phyloP scores from a whole-genome alignment of 768 basidiomycete species.

The Naganishia onofrii region DNA sequence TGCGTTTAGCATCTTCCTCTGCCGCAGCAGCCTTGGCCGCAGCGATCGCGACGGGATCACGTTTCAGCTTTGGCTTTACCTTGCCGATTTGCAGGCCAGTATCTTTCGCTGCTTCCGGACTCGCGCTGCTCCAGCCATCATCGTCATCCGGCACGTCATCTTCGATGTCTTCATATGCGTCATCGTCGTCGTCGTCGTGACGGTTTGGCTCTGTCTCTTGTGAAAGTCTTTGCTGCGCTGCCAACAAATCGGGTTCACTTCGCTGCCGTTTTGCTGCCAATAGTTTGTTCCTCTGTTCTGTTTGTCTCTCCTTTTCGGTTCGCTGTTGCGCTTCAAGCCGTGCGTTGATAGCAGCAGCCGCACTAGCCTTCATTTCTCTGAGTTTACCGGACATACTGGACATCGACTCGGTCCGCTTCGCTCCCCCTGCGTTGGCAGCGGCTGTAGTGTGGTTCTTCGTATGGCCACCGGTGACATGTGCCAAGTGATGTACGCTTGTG shows the following conservation, averaged over 20 bases:
- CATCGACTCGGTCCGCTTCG: conserved; percentile 40
- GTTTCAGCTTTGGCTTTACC: conserved; percentile 23
- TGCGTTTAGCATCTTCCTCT: conserved; percentile 43
- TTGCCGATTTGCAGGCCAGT: conserved; percentile 12
- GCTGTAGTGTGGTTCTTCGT: conserved; percentile 7
- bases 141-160: conserved; percentile 31
- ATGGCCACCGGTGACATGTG: conserved; percentile 9
- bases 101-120: conserved; percentile 25
- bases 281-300: conserved; percentile 36
- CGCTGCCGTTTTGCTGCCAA: conserved; percentile 32
- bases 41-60: conserved; percentile 1
- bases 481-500: not conserved
- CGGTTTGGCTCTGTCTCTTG: conserved; percentile 7
- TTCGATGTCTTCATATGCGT: conserved; percentile 46
- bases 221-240: conserved; percentile 22
- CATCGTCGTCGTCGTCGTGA: conserved; percentile 39
- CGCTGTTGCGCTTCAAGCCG: conserved; percentile 33
- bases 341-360: conserved; percentile 40
- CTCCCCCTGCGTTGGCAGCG: conserved; percentile 11
- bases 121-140: conserved; percentile 35
- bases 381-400: conserved; percentile 48
- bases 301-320: conserved; percentile 37
- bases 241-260: conserved; percentile 30
- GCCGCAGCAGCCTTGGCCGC: conserved; percentile 16
- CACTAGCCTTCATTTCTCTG: conserved; percentile 44